These are phyloP conservation scores for Luffa aegyptiaca DNA, from an alignment of 306 rosid genomes.

Conservation along the genomic window DNA sequence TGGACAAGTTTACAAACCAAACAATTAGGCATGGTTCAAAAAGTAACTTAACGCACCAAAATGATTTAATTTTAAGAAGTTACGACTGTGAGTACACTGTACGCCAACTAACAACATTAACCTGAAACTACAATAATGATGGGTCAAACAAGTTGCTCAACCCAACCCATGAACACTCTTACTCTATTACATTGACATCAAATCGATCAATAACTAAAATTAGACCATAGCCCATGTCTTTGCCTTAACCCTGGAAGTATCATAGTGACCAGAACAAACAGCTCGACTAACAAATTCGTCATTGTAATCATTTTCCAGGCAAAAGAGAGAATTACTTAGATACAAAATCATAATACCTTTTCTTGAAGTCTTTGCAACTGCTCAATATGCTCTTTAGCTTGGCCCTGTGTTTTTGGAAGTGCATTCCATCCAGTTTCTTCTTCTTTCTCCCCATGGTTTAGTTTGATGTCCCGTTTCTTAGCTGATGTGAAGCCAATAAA, in stretches of 20 bases:
- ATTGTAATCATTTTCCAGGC: neutral
- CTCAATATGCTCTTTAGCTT: conserved; percentile 55
- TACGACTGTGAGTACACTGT: neutral
- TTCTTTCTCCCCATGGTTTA: conserved; percentile 16
- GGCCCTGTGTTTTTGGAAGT: conserved; percentile 21
- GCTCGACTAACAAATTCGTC: neutral
- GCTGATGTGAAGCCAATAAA: conserved; percentile 11
- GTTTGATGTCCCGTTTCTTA: conserved; percentile 9
- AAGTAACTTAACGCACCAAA: neutral
- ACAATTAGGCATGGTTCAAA: neutral
- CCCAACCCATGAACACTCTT: neutral
- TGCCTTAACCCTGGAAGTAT: neutral
- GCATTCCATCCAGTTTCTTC: conserved; percentile 16
- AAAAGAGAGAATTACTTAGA: neutral
- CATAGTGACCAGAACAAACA: neutral
- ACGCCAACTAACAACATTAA: no score
- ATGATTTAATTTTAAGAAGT: neutral
- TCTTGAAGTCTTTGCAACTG: conserved; percentile 52
- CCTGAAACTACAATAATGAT: neutral
- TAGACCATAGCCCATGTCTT: neutral
- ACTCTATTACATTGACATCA: neutral
- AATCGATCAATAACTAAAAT: neutral
- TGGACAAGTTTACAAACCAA: neutral
- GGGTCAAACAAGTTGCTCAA: neutral
- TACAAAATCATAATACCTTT: conserved; percentile 35